Conservation (phyloP, 2,329 filamentous ascomycete species). For the Parascedosporium putredinis region DNA sequence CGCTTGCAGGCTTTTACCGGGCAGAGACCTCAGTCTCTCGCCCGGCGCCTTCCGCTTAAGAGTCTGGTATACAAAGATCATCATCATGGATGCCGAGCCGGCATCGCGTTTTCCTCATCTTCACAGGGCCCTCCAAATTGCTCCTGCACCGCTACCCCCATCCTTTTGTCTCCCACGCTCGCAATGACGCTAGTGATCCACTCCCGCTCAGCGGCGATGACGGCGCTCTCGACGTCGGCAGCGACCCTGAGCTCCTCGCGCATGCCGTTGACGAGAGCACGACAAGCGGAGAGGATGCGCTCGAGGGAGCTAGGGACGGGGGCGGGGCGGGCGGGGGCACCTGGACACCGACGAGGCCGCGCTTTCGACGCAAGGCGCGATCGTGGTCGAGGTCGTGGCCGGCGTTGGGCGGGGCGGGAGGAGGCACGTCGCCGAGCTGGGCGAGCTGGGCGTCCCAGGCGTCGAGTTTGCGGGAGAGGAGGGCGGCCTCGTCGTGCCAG, state of each 20-base stretch:
- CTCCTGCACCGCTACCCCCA: slow-evolving; percentile 27
- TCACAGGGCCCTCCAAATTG: slow-evolving; percentile 34
- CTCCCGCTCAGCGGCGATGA: slow-evolving; percentile 41
- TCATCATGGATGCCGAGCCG: too few relatives aligned
- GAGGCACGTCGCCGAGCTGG: slow-evolving; percentile 27
- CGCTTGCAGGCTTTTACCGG: too few relatives aligned
- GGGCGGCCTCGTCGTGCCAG: slow-evolving; percentile 50
- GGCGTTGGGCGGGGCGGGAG: slow-evolving; percentile 9
- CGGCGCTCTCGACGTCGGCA: slow-evolving; percentile 49
- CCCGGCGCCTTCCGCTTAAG: too few relatives aligned
- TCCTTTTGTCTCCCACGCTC: slow-evolving; percentile 27
- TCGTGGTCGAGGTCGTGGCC: slow-evolving; percentile 14
- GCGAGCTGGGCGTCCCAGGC: slow-evolving; percentile 38
- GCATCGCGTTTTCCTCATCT: background rate
- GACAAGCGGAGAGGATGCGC: slow-evolving; percentile 36
- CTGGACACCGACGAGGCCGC: slow-evolving; percentile 36
- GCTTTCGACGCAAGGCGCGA: slow-evolving; percentile 38
- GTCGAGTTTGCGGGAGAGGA: slow-evolving; percentile 43
- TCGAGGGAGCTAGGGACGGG: slow-evolving; percentile 36
- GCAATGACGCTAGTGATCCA: slow-evolving; percentile 49
- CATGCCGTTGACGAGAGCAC: slow-evolving; percentile 45
- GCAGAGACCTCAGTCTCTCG: too few relatives aligned
- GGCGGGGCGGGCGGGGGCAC: slow-evolving; percentile 50
- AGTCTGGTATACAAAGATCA: too few relatives aligned
- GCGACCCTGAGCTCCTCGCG: slow-evolving; percentile 51